A percentile compares a stretch with the other conserved stretches of the same genome.
Evolutionary conservation across 768 basidiomycete genomes (phyloP).

Genomic region (Mycena maculata): DNA sequence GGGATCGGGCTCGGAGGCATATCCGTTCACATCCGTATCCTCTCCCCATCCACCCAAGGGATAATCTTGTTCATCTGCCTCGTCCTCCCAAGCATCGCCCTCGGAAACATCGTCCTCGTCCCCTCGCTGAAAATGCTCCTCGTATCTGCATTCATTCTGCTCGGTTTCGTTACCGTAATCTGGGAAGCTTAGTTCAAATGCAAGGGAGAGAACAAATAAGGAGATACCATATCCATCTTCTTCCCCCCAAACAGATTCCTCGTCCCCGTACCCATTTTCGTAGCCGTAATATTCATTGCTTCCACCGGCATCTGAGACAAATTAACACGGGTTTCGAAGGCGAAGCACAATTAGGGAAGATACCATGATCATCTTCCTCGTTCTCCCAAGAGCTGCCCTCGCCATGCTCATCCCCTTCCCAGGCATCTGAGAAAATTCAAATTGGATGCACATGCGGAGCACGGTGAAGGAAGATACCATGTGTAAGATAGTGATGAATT

Average conservation of each 20-base stretch:
- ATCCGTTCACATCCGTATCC: background rate
- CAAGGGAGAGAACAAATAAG: background rate
- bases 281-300: too few relatives aligned
- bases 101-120: background rate
- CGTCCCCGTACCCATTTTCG: background rate
- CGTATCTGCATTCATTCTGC: background rate
- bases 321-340: too few relatives aligned
- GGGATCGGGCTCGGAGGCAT: slow-evolving; percentile 9
- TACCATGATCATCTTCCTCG: too few relatives aligned
- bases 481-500: too few relatives aligned
- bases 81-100: background rate
- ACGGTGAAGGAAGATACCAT: too few relatives aligned
- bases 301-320: too few relatives aligned
- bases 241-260: slow-evolving; percentile 1
- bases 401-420: too few relatives aligned
- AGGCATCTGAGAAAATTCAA: too few relatives aligned
- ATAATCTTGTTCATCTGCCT: background rate
- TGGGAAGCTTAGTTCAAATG: background rate
- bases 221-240: background rate
- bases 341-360: too few relatives aligned
- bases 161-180: slow-evolving; percentile 1
- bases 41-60: background rate
- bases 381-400: too few relatives aligned
- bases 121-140: slow-evolving; percentile 1
- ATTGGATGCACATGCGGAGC: too few relatives aligned